Conservation (phyloP, 225 moss, liverwort and hornwort genomes). For the Asterella californica region DNA sequence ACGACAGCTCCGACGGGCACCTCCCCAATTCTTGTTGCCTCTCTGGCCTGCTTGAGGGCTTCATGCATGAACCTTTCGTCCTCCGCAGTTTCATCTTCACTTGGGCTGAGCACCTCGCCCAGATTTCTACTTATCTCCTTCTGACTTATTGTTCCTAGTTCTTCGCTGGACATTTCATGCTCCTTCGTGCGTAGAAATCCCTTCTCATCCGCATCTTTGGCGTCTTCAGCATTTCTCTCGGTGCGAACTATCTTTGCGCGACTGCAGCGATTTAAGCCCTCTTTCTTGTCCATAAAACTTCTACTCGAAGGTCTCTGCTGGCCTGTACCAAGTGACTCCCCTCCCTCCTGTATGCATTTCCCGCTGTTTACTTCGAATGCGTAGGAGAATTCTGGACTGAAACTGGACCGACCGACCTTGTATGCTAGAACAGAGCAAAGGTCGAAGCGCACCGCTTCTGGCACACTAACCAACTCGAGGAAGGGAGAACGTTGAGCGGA, state of each 20-base stretch:
- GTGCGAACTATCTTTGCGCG: background rate
- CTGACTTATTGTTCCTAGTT: background rate
- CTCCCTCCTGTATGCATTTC: too few relatives aligned
- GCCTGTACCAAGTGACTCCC: background rate
- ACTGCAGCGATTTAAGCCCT: background rate
- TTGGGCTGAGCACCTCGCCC: background rate
- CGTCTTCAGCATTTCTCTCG: background rate
- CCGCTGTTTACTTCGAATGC: background rate
- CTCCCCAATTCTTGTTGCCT: slow-evolving; percentile 64
- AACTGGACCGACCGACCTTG: background rate
- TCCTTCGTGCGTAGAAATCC: background rate
- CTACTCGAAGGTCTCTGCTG: too few relatives aligned
- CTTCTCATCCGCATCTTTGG: background rate
- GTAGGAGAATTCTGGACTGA: background rate
- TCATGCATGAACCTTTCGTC: slow-evolving; percentile 72
- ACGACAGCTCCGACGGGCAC: slow-evolving; percentile 88
- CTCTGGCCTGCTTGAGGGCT: slow-evolving; percentile 71
- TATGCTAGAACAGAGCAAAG: background rate
- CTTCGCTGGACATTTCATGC: background rate
- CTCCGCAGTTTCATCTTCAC: background rate
- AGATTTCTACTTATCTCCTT: background rate
- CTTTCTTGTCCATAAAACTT: background rate
- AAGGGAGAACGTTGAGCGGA: background rate
- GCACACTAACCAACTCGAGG: background rate
- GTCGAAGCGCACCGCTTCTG: background rate